Percentiles rank a stretch among this genome's conserved stretches.
Conservation (phyloP, 2,329 filamentous ascomycete species). For the Paraphaeosphaeria minitans region DNA sequence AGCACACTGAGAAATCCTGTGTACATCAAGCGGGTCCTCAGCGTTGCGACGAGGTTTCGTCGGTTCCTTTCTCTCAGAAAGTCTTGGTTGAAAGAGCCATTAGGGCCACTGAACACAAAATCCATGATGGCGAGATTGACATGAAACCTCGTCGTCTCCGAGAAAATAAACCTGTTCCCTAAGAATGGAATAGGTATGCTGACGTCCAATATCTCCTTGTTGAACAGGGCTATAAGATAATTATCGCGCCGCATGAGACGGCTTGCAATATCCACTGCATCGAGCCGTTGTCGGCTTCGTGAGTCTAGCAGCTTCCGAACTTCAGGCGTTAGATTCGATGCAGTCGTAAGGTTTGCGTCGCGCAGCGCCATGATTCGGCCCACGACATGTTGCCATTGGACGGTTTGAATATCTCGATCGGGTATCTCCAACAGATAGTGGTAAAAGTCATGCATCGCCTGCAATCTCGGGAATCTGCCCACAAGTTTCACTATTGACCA, state of each 20-base stretch:
- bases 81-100: constrained; percentile 82
- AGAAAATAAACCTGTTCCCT: constrained; percentile 79
- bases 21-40: constrained; percentile 79
- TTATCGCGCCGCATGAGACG: constrained; percentile 96
- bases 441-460: constrained; percentile 85
- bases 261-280: constrained; percentile 97
- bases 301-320: constrained; percentile 71
- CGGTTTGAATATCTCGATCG: constrained; percentile 86
- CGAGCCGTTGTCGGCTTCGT: constrained; percentile 90
- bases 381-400: constrained; percentile 92
- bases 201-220: constrained; percentile 91
- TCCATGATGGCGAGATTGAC: constrained; percentile 88
- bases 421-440: constrained; percentile 81
- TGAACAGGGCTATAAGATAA: constrained; percentile 94
- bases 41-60: constrained; percentile 74
- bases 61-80: constrained; percentile 86
- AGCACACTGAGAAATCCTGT: constrained; percentile 85
- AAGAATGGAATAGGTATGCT: constrained; percentile 85
- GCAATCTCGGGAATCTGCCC: constrained; percentile 73
- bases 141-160: constrained; percentile 89
- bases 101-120: constrained; percentile 83
- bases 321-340: constrained; percentile 62
- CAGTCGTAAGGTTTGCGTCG: constrained; percentile 87
- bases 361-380: constrained; percentile 81
- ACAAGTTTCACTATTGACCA: constrained; percentile 77